Base-by-base conservation (phyloP, 2,329 filamentous ascomycete species). In the Phaeosphaeria sp. region DNA sequence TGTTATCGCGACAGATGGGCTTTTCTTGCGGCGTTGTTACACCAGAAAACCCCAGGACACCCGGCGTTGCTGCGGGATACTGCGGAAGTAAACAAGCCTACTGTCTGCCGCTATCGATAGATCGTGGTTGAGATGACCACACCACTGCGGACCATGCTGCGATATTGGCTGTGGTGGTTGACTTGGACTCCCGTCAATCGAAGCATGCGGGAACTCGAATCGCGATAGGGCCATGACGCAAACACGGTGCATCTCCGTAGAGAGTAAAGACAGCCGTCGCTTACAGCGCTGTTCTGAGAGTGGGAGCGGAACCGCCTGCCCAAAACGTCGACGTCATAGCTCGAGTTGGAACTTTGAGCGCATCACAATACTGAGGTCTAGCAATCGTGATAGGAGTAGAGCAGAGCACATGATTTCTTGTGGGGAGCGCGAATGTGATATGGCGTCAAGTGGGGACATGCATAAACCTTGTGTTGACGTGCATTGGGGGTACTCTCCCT, bases 1-100 rank as follows among this genome's bases (percentile, higher is more conserved):
- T 27, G 4, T 6, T 36, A 11, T 36, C 30, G 30, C 30, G 13
- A 36, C 13, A 36, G 3, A 7, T 15, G 30, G 13, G 30, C 11
- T 3, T 36, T 3, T 36, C n/a, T 7, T 36, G 30, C 30, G 9
- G 13, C 7, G 7, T 13, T 15, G 30, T 46, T 11, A 21, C n/a
- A 23, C 22, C 20, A 46, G n/a, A 22, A 22, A 39, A 2, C 18
- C 22, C 20, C 42, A 33, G 22, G 23, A 13, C 2, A n/a, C 22
- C 23, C 23, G 25, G 25, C 25, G 58, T 55, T 50, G 57, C 50
- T 52, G 63, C 63, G 56, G 63, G 52, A 57, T 42, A 48, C 41
- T 50, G 55, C 63, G 63, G 63, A 64, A 50, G 47, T 62, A 54
- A 60, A 60, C 59, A 60, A 42, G 50, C 30, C 56, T 50, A 46